These are phyloP conservation scores for Aspergillus campestris DNA, from an alignment of 495 filamentous ascomycete genomes.

Conservation along the genomic window DNA sequence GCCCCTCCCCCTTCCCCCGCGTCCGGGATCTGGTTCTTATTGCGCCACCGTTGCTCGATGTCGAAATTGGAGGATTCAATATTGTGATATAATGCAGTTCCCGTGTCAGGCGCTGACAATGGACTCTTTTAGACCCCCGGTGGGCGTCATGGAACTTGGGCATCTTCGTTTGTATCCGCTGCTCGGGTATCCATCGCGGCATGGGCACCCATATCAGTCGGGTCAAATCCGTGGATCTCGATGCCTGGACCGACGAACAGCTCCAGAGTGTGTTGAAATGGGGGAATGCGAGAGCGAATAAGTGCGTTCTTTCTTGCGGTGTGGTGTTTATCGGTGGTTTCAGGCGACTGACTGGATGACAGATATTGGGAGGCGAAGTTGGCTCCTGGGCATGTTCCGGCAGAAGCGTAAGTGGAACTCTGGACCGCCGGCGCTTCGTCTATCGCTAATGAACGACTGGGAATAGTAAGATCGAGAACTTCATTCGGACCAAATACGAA, in stretches of 20 bases:
- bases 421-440: background rate
- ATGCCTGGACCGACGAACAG: constrained; percentile 98
- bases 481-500: constrained; percentile 97
- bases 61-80: constrained; percentile 1
- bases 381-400: constrained; percentile 83
- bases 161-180: constrained; percentile 94
- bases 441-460: constrained; percentile 3
- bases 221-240: constrained; percentile 95
- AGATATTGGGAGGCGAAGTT: constrained; percentile 96
- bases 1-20: constrained; percentile 2
- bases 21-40: too few relatives aligned
- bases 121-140: constrained; percentile 62
- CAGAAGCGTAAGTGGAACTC: constrained; percentile 62
- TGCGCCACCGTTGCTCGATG: too few relatives aligned
- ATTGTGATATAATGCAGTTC: background rate
- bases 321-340: constrained; percentile 4
- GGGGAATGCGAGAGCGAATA: constrained; percentile 94
- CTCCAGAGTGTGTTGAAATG: constrained; percentile 82
- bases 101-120: constrained; percentile 3
- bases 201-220: constrained; percentile 98
- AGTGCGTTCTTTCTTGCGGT: constrained; percentile 40
- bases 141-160: constrained; percentile 98
- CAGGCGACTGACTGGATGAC: constrained; percentile 12
- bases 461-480: constrained; percentile 89
- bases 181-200: constrained; percentile 93